Evolutionary conservation across 1,284 basidiomycete species (phyloP).

Genomic region (Papiliotrema fonsecae): DNA sequence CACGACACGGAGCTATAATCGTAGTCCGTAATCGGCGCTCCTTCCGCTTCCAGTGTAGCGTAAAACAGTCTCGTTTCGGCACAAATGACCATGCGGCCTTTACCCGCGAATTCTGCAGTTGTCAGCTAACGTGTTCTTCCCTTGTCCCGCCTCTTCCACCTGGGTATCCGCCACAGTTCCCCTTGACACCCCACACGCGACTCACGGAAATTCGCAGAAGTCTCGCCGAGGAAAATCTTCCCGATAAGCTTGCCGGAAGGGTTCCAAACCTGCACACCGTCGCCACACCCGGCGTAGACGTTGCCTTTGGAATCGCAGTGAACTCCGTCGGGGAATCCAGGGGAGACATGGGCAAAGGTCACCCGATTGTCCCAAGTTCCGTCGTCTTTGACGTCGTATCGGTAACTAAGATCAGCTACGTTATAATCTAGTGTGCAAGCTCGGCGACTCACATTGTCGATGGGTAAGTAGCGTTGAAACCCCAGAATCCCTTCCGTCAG

Average conservation of each 20-base stretch:
- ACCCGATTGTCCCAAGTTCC: slow-evolving; percentile 60
- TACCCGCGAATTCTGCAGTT: slow-evolving; percentile 58
- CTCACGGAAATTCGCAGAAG: slow-evolving; percentile 54
- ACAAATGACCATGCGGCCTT: slow-evolving; percentile 61
- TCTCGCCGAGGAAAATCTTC: slow-evolving; percentile 63
- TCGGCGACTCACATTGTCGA: slow-evolving; percentile 58
- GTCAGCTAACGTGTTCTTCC: not conserved
- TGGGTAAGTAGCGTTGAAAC: slow-evolving; percentile 60
- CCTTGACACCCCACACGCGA: too few species aligned
- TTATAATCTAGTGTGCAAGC: too few species aligned
- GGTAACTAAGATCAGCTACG: slow-evolving; percentile 56
- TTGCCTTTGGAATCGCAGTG: slow-evolving; percentile 61
- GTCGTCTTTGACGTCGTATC: slow-evolving; percentile 61
- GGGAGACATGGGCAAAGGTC: slow-evolving; percentile 65
- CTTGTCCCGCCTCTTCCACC: too few species aligned
- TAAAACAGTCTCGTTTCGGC: slow-evolving; percentile 64
- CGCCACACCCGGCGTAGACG: slow-evolving; percentile 63
- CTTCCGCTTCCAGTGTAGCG: slow-evolving; percentile 54
- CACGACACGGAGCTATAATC: slow-evolving; percentile 6
- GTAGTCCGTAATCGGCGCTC: slow-evolving; percentile 29
- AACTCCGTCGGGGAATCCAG: slow-evolving; percentile 60
- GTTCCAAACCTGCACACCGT: slow-evolving; percentile 71
- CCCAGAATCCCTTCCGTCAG: slow-evolving; percentile 54
- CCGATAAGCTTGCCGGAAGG: slow-evolving; percentile 61
- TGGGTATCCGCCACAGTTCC: too few species aligned